Conservation (phyloP, 2,329 filamentous ascomycete genomes). For the Endothia cerciana region DNA sequence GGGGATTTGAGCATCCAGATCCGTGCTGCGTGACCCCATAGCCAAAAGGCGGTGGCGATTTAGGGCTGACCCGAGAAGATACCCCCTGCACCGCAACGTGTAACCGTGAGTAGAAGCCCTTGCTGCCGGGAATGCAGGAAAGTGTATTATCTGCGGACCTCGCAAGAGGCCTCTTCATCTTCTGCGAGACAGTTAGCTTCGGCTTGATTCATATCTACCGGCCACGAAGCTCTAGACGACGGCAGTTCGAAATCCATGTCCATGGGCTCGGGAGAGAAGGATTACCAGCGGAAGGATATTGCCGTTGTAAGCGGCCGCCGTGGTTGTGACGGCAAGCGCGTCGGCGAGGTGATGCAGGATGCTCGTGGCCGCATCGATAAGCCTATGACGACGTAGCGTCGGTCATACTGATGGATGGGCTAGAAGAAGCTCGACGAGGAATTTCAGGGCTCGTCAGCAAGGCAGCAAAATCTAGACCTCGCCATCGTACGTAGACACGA, state of each 20-base stretch:
- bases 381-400: conserved; percentile 7
- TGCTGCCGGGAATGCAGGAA: conserved; percentile 11
- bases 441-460: not conserved
- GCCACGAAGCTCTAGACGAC: not conserved
- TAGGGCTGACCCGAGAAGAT: conserved; percentile 22
- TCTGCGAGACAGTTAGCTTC: conserved; percentile 4
- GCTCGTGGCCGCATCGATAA: conserved; percentile 8
- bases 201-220: conserved; percentile 18
- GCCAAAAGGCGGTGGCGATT: conserved; percentile 25
- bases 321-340: not conserved
- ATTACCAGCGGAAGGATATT: not conserved
- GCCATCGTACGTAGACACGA: conserved; percentile 10
- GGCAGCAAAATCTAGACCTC: not conserved
- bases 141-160: conserved; percentile 17
- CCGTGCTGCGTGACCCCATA: conserved; percentile 7
- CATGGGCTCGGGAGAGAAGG: not conserved
- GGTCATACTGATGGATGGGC: not conserved
- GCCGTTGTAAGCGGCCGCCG: not conserved
- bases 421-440: not conserved
- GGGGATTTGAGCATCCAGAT: not conserved
- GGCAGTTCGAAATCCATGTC: not conserved
- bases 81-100: conserved; percentile 14
- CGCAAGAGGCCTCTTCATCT: conserved; percentile 25
- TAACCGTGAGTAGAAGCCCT: conserved; percentile 6
- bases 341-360: conserved; percentile 16